Evolutionary conservation across 148 eudicot genomes (phyloP).

Genomic region (Persicaria maculosa): DNA sequence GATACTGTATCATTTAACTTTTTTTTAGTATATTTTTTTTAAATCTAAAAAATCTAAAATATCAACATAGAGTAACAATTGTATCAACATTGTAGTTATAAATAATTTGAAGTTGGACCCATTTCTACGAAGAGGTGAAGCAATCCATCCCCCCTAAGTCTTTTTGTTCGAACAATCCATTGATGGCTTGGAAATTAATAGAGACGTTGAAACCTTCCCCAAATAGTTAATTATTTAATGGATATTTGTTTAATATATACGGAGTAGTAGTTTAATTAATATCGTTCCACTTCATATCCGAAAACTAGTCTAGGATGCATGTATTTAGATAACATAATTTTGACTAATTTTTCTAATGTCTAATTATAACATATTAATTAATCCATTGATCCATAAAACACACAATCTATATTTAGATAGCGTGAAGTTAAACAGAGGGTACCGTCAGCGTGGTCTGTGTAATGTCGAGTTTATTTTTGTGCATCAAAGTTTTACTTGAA

Average conservation of each 20-base stretch:
- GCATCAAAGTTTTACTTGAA: neutral
- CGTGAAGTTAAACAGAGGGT: neutral
- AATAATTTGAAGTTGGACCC: neutral
- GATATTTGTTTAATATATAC: neutral
- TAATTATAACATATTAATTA: neutral
- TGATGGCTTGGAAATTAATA: neutral
- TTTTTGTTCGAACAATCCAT: neutral
- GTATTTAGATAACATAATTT: conserved; percentile 2
- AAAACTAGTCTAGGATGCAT: conserved; percentile 5
- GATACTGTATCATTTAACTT: too few species aligned
- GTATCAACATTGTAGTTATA: neutral
- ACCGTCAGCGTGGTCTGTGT: conserved; percentile 7
- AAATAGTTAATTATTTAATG: neutral
- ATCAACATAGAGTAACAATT: too few species aligned
- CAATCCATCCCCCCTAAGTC: conserved; percentile 5
- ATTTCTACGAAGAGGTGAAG: neutral
- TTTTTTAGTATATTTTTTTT: too few species aligned
- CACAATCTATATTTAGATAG: conserved; percentile 10
- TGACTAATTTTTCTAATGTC: neutral
- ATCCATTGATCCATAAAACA: neutral
- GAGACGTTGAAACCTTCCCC: neutral
- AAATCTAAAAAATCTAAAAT: too few species aligned
- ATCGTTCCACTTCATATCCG: neutral
- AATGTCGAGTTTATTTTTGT: neutral
- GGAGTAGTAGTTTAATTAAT: neutral